These are phyloP conservation scores for Melaleuca quinquenervia DNA, from an alignment of 345 rosid genomes.

Conservation along the genomic window DNA sequence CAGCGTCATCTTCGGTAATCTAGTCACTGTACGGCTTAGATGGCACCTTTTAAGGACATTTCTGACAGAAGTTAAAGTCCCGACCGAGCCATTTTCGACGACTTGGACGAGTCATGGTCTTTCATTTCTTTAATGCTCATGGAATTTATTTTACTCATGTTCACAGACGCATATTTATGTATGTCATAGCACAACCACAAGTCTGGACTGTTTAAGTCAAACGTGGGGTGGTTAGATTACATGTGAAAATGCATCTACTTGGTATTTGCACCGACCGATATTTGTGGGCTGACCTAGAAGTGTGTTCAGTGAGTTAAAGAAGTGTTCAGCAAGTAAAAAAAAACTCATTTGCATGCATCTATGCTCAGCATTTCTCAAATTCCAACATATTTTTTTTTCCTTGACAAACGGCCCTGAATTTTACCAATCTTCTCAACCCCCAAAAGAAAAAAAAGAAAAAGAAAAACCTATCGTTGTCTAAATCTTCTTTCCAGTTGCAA, in stretches of 20 bases:
- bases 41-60: not conserved
- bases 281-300: not conserved
- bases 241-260: not conserved
- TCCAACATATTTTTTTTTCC: not conserved
- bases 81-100: not conserved
- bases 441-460: not conserved
- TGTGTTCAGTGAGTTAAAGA: not conserved
- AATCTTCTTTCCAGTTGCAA: not conserved
- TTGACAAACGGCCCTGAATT: not conserved
- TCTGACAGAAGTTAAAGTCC: not conserved
- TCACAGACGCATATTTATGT: not conserved
- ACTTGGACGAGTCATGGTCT: not conserved
- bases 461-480: not conserved
- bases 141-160: not conserved
- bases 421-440: not conserved
- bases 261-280: not conserved
- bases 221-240: not conserved
- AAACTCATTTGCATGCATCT: not conserved
- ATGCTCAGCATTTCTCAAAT: not conserved
- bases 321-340: not conserved
- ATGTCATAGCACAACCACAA: not conserved
- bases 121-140: not conserved
- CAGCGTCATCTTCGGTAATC: not conserved
- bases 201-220: not conserved
- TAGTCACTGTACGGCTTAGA: not conserved